phyloP scores from a whole-genome alignment of 345 rosid species.

The Gossypium herbaceum region DNA sequence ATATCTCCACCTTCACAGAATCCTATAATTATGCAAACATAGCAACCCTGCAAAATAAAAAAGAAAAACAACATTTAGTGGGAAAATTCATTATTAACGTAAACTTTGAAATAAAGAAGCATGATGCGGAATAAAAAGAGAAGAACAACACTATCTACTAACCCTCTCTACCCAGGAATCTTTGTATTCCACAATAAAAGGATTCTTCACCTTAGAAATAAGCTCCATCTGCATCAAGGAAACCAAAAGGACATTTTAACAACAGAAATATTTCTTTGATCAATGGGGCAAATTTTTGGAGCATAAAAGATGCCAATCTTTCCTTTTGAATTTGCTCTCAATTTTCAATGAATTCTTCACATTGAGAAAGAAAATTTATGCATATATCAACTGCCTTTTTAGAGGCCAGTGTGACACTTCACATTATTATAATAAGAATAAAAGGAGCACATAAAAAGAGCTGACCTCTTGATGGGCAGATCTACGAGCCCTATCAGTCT shows the following conservation, averaged over 20 bases:
- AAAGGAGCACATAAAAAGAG: not conserved
- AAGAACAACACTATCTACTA: conserved; percentile 5
- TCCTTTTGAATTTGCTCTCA: not conserved
- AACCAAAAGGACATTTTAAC: conserved; percentile 18
- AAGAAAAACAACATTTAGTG: conserved; percentile 1
- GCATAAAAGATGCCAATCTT: not conserved
- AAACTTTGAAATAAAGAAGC: not conserved
- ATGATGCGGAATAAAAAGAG: not conserved
- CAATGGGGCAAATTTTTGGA: not conserved
- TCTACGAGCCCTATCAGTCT: conserved; percentile 87
- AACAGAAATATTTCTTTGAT: not conserved
- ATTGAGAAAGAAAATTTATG: not conserved
- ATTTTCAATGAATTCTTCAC: not conserved
- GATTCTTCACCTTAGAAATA: conserved; percentile 74
- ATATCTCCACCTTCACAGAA: conserved; percentile 97
- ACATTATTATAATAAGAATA: not conserved
- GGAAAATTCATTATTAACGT: not conserved
- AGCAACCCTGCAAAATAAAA: conserved; percentile 68
- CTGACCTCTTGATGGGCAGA: conserved; percentile 95
- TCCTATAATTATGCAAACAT: conserved; percentile 92
- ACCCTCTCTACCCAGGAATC: conserved; percentile 99
- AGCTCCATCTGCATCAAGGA: conserved; percentile 71
- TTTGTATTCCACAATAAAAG: conserved; percentile 92
- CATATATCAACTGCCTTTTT: not conserved
- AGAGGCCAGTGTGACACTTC: not conserved